Conservation (phyloP, 2,329 filamentous ascomycete genomes). For the Talaromyces islandicus region DNA sequence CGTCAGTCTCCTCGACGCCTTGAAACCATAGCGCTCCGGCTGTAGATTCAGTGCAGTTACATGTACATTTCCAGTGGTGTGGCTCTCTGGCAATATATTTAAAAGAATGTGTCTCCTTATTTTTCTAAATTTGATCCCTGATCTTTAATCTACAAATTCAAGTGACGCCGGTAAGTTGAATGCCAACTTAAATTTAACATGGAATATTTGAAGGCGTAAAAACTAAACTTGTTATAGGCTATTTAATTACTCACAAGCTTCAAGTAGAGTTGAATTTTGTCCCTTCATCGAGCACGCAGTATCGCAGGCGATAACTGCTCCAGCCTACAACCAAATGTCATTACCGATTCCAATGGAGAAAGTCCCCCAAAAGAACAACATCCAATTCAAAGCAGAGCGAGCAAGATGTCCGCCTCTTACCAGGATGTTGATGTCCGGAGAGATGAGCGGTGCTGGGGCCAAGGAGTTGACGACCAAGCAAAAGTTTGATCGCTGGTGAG, state of each 20-base stretch:
- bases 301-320: neutral
- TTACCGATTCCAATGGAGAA: slow-evolving; percentile 14
- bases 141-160: too few relatives aligned
- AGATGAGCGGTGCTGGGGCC: slow-evolving; percentile 70
- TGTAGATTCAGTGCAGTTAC: neutral
- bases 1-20: neutral
- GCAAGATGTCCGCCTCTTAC: slow-evolving; percentile 78
- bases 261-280: neutral
- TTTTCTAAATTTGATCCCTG: too few relatives aligned
- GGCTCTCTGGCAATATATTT: neutral
- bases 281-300: neutral
- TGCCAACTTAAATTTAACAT: too few relatives aligned
- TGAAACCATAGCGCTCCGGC: neutral
- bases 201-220: too few relatives aligned
- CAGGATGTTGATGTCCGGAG: slow-evolving; percentile 74
- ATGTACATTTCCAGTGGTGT: neutral
- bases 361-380: slow-evolving; percentile 13
- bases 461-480: slow-evolving; percentile 63
- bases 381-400: slow-evolving; percentile 46
- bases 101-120: neutral
- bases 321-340: neutral
- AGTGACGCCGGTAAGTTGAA: too few relatives aligned
- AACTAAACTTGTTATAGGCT: too few relatives aligned
- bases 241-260: too few relatives aligned
- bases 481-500: slow-evolving; percentile 65